Base-by-base conservation (phyloP, 176 grass and related monocot genomes). In the Oryza coarctata region DNA sequence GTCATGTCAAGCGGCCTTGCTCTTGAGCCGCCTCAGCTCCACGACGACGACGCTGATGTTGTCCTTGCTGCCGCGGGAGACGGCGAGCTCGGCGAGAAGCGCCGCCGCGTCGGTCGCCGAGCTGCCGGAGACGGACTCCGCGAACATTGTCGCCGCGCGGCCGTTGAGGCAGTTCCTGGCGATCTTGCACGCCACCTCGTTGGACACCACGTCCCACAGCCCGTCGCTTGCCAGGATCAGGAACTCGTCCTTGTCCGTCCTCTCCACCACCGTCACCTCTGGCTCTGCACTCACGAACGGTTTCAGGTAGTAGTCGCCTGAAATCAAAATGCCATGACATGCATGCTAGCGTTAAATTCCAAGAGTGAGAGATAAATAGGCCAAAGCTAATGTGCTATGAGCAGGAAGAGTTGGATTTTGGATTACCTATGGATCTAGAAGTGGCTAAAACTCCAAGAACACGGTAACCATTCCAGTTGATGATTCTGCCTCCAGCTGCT, bases 291-390 rank as follows among this genome's bases (percentile, higher is more conserved):
- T 85, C 13, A 97, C 84, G 63, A 75, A 91, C 22, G 94, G 90
- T 65, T 97, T 97, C 60, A 97, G 90, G 76, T 93, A 87, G 73
- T 87, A 87, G 75, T 97, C 94, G 8, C 94, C 90, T 97, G 85
- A 18, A 73, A 52, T 8, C 3, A 12, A 49, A 6, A 49, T 18
- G 13, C 45, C 45, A 6, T 17, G 15, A 15, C 45, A 18, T 5
- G 0, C 38, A 45, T 3, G 1, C 12, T 2, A 0, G 7, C 20
- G 17, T 52, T 7, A 52, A 20, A 20, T 52, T 52, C 44, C 44
- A 17, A 49, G 14, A 5, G 1, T 49, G 13, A 15, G 17, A 49
- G 14, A 17, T n/a, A n/a, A n/a, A n/a, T n/a, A 57, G 0, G 52
- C 7, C 55, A 60, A 60, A 25, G 20, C 55, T 11, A 33, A 2